A percentile compares a stretch with the other conserved stretches of the same genome.
Conservation (phyloP, 345 rosid genomes). For the Microthlaspi erraticum region DNA sequence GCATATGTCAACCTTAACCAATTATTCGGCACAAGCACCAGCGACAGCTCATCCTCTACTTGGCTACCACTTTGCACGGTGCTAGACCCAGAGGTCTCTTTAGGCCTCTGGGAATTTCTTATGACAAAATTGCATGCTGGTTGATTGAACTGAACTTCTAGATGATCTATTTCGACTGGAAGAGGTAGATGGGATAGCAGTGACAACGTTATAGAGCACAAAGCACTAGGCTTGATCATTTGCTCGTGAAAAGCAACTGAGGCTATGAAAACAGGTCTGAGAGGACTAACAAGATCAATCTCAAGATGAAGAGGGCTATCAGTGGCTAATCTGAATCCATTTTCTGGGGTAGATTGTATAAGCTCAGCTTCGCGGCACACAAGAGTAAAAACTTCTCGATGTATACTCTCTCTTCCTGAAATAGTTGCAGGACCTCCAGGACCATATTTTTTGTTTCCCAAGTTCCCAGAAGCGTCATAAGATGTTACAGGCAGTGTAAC, state of each 20-base stretch:
- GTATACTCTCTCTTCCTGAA: constrained; percentile 73
- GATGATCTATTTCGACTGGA: constrained; percentile 67
- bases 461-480: constrained; percentile 43
- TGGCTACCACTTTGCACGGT: constrained; percentile 49
- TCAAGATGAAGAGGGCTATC: constrained; percentile 80
- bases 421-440: constrained; percentile 82
- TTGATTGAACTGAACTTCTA: constrained; percentile 91
- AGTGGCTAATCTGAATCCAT: constrained; percentile 49
- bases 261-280: constrained; percentile 84
- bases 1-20: constrained; percentile 87
- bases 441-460: constrained; percentile 59
- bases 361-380: constrained; percentile 50
- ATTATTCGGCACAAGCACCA: constrained; percentile 75
- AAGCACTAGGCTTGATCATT: constrained; percentile 70
- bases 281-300: constrained; percentile 94
- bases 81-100: constrained; percentile 41
- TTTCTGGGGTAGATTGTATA: constrained; percentile 46
- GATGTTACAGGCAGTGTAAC: constrained; percentile 82
- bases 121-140: constrained; percentile 78
- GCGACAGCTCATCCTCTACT: constrained; percentile 66
- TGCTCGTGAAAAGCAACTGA: constrained; percentile 97
- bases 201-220: constrained; percentile 71
- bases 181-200: constrained; percentile 85
- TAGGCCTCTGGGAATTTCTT: constrained; percentile 58
- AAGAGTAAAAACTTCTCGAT: constrained; percentile 70